Conservation (phyloP, 208 protist genomes). For the Plasmodiophora brassicae region DNA sequence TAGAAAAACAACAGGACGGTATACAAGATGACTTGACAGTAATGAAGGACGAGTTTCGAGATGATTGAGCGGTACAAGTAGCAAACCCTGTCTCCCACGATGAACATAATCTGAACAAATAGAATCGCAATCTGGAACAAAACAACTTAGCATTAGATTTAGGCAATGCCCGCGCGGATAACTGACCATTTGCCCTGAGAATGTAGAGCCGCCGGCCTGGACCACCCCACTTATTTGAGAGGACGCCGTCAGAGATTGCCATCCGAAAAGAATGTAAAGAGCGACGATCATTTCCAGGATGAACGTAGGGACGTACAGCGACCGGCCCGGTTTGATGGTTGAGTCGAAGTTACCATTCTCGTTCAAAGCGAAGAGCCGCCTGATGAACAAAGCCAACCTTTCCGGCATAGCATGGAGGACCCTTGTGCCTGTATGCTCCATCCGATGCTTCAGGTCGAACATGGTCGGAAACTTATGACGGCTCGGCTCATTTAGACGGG, state of each 20-base stretch:
- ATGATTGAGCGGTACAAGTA: not conserved
- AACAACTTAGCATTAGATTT: not conserved
- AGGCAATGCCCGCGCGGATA: not conserved
- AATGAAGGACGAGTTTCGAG: not conserved
- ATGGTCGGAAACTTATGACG: not conserved
- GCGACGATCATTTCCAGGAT: not conserved
- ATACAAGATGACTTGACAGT: not conserved
- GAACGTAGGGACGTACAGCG: not conserved
- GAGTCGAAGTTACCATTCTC: not conserved
- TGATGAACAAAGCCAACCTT: not conserved
- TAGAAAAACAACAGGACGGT: not conserved
- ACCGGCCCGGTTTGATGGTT: not conserved
- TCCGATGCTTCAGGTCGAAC: not conserved
- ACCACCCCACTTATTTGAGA: no score
- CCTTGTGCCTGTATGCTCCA: not conserved
- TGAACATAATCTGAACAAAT: conserved; percentile 4
- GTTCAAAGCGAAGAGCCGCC: not conserved
- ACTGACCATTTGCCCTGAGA: not conserved
- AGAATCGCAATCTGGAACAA: not conserved
- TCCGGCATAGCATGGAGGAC: not conserved
- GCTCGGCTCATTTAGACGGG: conserved; percentile 4
- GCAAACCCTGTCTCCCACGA: not conserved
- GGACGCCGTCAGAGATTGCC: not conserved
- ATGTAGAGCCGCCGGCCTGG: no score
- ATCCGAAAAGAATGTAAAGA: conserved; percentile 15